Conservation (phyloP, 176 grass and related monocot species). For the Poa annua region DNA sequence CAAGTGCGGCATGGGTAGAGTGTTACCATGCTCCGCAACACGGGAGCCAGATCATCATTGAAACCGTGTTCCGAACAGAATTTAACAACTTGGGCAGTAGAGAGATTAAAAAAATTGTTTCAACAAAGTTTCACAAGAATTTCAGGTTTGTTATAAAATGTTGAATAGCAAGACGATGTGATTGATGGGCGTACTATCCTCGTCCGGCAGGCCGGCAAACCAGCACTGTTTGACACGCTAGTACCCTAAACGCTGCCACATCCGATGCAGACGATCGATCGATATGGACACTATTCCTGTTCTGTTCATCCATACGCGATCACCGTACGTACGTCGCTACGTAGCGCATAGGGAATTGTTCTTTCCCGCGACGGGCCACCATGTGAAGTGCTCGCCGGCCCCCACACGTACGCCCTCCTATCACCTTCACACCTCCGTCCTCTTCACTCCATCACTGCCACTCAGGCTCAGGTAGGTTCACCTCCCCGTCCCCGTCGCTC, state of each 20-base stretch:
- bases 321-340: neutral
- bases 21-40: too few relatives aligned
- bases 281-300: neutral
- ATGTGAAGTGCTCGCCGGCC: conserved; percentile 64
- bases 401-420: conserved; percentile 40
- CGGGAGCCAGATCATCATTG: too few relatives aligned
- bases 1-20: too few relatives aligned
- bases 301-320: conserved; percentile 15
- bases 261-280: neutral
- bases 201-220: neutral
- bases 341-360: conserved; percentile 47
- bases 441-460: conserved; percentile 40
- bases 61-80: too few relatives aligned
- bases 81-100: neutral
- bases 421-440: conserved; percentile 51
- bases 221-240: neutral
- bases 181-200: neutral
- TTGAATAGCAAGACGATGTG: neutral
- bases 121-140: neutral
- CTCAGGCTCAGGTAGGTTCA: conserved; percentile 41
- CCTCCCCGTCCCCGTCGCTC: conserved; percentile 53
- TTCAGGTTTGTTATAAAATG: neutral
- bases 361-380: conserved; percentile 38
- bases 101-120: too few relatives aligned
- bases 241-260: conserved; percentile 10